phyloP scores from a whole-genome alignment of 2,329 filamentous ascomycete genomes.

The Botrytis hyacinthi region DNA sequence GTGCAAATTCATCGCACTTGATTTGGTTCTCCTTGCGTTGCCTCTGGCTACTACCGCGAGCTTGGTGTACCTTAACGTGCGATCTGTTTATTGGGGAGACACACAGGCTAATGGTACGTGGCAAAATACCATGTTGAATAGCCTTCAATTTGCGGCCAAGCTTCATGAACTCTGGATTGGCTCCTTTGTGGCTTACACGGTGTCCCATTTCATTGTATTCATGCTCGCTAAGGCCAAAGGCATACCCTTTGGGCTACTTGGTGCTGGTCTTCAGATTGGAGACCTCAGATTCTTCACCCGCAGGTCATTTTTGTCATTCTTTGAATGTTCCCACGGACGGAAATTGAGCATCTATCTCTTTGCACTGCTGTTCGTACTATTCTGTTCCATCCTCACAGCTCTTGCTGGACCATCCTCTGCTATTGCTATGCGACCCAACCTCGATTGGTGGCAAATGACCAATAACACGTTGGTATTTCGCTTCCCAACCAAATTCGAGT shows the following conservation, averaged over 20 bases:
- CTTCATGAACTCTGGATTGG: neutral
- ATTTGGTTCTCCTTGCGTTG: too few relatives aligned
- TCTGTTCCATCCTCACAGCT: neutral
- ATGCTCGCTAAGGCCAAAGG: neutral
- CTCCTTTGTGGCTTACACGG: neutral
- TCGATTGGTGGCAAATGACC: neutral
- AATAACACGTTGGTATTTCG: neutral
- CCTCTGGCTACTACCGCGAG: too few relatives aligned
- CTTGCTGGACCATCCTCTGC: neutral
- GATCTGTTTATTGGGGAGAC: too few relatives aligned
- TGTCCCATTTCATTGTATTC: neutral
- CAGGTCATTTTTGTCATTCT: neutral
- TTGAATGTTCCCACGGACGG: neutral
- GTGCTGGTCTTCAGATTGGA: neutral
- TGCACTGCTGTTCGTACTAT: neutral
- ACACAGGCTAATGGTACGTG: neutral
- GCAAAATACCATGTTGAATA: neutral
- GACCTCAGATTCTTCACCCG: neutral
- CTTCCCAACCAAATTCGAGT: neutral
- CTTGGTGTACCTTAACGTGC: too few relatives aligned
- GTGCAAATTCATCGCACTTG: too few relatives aligned
- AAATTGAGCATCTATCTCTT: neutral
- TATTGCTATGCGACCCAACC: neutral
- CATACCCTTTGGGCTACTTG: neutral
- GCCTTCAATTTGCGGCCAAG: neutral